Conservation (phyloP, 345 rosid genomes). For the Psidium guajava region DNA sequence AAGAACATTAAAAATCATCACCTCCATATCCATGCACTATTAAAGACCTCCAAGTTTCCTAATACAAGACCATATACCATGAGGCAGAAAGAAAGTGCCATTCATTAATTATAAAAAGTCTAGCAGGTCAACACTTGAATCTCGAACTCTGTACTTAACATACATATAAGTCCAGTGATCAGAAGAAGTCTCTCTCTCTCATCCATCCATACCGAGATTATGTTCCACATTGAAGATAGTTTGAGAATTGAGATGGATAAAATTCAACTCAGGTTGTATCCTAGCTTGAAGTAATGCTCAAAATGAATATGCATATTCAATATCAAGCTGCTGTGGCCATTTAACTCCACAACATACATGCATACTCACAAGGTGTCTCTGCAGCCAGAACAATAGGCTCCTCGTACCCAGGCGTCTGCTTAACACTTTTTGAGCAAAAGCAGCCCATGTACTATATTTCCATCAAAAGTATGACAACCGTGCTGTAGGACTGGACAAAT, state of each 20-base stretch:
- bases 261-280: not conserved
- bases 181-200: not conserved
- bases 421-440: slow-evolving; percentile 18
- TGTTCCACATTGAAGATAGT: not conserved
- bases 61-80: not conserved
- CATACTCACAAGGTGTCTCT: slow-evolving; percentile 61
- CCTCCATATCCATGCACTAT: not conserved
- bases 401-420: slow-evolving; percentile 41
- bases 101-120: not conserved
- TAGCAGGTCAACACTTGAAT: not conserved
- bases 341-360: not conserved
- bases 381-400: slow-evolving; percentile 62
- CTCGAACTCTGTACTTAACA: not conserved
- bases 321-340: not conserved
- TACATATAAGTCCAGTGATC: not conserved
- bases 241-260: not conserved
- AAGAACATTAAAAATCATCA: not conserved
- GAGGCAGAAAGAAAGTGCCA: not conserved
- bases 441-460: slow-evolving; percentile 36
- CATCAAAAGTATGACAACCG: slow-evolving; percentile 12
- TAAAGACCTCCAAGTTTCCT: not conserved
- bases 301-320: not conserved
- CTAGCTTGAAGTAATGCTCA: not conserved
- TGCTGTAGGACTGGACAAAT: not conserved
- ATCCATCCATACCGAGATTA: not conserved